Evolutionary conservation across 2,329 filamentous ascomycete species (phyloP), one percentile per base, ranked within the genome.

Genomic region (Ophiostoma sp.): DNA sequence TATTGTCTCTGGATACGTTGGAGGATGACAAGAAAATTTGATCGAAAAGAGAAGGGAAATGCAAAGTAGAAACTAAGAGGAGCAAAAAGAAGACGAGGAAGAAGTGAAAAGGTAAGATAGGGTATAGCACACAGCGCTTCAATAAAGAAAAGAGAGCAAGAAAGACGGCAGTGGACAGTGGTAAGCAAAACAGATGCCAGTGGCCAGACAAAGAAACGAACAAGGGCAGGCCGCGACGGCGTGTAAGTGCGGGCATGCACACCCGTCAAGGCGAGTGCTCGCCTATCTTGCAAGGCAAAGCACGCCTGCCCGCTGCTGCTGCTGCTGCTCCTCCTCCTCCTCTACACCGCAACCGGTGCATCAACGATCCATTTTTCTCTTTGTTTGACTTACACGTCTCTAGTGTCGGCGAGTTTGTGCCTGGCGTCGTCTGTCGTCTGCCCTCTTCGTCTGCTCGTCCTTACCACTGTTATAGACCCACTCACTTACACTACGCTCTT

Each of bases 371-470:
- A 57, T 31, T 57, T 27, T 57, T 27, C 11, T 57, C 52, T 57
- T 57, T 57, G 52, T 57, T 57, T 57, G 52, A 23, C 52, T 57
- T 57, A 57, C 52, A 57, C 52, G 52, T 57, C 52, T 27, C 23
- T 57, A 57, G 52, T 57, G n/a, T 27, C 52, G 23, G 33, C 54
- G 23, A 33, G 4, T 64, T 36, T 36, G 60, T 64, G 17, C 15
- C 60, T 64, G 60, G 60, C 33, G 60, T 11, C 23, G 20, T 52
- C 48, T 20, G 20, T 27, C n/a, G n/a, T 23, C n/a, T 6, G n/a
- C 11, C n/a, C 6, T 57, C 52, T 27, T 27, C 48, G 20, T 54
- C 23, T 57, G 10, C 52, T 39, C 39, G n/a, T 8, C 35, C 6
- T 57, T 27, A 31, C 52, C n/a, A 57, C 52, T n/a, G 11, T 13